These are phyloP conservation scores for Microglena sp. DNA, from an alignment of 139 green algal species.

Conservation along the genomic window DNA sequence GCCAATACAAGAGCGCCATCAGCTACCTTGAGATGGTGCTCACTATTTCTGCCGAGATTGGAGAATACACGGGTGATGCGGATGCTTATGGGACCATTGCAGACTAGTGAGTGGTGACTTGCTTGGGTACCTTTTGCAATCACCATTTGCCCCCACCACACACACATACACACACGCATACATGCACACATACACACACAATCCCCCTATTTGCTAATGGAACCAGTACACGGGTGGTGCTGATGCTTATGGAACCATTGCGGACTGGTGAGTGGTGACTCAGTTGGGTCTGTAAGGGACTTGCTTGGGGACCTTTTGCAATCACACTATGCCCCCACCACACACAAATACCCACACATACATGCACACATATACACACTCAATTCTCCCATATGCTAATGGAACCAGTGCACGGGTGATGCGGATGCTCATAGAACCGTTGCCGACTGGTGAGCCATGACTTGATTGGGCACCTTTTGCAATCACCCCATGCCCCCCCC, in stretches of 20 bases:
- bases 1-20: slow-evolving; percentile 61
- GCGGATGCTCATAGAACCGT: slow-evolving; percentile 83
- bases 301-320: not conserved
- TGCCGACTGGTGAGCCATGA: slow-evolving; percentile 49
- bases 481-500: no score
- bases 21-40: slow-evolving; percentile 79
- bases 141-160: no score
- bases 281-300: not conserved
- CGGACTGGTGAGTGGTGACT: slow-evolving; percentile 4
- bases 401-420: slow-evolving; percentile 54
- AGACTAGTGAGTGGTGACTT: no score
- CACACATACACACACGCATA: no score
- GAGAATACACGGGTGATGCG: slow-evolving; percentile 69
- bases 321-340: no score
- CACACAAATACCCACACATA: no score
- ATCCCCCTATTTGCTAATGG: no score
- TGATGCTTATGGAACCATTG: not conserved
- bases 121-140: no score
- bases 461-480: not conserved
- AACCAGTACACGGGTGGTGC: not conserved
- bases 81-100: slow-evolving; percentile 88
- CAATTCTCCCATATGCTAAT: no score
- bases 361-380: no score
- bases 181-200: no score
- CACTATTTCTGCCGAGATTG: slow-evolving; percentile 64